Base-by-base conservation (phyloP, 306 rosid genomes). In the Quercus wislizeni region DNA sequence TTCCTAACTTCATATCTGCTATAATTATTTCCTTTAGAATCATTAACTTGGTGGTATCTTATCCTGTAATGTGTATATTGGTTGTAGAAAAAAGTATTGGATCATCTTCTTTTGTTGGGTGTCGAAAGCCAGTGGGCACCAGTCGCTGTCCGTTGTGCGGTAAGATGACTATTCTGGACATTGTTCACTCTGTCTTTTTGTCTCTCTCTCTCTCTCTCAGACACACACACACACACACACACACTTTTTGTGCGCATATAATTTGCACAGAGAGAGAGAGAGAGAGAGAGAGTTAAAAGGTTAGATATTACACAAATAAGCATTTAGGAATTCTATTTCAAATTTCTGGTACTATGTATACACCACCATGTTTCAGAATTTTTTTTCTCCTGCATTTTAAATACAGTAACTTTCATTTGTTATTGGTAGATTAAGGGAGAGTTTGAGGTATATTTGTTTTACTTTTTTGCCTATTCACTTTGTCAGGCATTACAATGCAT, bases 61-160 rank as follows among this genome's bases (percentile, higher is more conserved):
- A 87, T 64, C 7, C 79, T 78, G 8, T 27, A 78, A 63, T 83
- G 77, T 81, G 51, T 84, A 79, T 75, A 69, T 74, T 74, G 85
- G 13, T 63, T 82, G 81, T 74, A 94, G 98, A 94, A 94, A 81
- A 94, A 91, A 79, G 52, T 86, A 63, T 83, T 94, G 93, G 98
- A 92, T 84, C 78, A 86, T 88, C 91, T 94, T 79, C 83, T 94
- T 55, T 84, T 91, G 92, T 81, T 94, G 83, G 91, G 97, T 77
- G 90, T 94, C 78, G 98, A 94, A 83, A 92, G 93, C 87, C 98
- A 88, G 81, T 92, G 98, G 98, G 97, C 92, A 43, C 98, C 98
- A 27, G 93, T 92, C 78, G 81, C 90, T 54, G 88, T 94, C 56
- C 97, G 94, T 52, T 92, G 94, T 78, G 86, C 79, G 83, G 98